Base-by-base conservation (phyloP, 805 yeast species). In the Wickerhamiella slavikovae region DNA sequence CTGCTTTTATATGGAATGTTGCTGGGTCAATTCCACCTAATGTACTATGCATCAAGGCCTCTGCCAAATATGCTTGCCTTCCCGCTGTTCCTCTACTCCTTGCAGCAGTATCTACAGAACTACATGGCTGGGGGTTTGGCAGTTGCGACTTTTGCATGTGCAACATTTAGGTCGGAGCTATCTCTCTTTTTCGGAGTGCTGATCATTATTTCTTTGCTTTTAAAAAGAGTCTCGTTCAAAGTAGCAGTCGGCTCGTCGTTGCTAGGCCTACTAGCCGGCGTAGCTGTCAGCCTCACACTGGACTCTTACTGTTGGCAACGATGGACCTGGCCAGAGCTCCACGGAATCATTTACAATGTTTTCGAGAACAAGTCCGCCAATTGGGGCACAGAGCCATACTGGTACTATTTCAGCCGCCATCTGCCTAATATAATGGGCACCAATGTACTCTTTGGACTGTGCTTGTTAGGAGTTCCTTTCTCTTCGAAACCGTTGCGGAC, bases 361-460 rank as follows among this genome's bases (percentile, higher is more conserved):
- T 34, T 82, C n/a, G 49, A 64, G 7, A 92, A 92, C 2, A 67
- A 76, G 24, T 60, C 92, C 1, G 48, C 64, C 2, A 58, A 68
- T 11, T 85, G 95, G 95, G 96, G 95, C 0, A 62, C 61, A 1
- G 83, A 77, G 47, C 92, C 96, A 4, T 64, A 61, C 41, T 36
- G 50, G 22, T 64, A 77, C 1, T 85, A 85, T 51, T 71, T 80
- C 41, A 49, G 62, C 2, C 59, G 57, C 28, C 66, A 69, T 39
- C 41, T 52, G 44, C 70, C 58, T n/a, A 51, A 49, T 29, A n/a
- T n/a, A n/a, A n/a, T n/a, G n/a, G n/a, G n/a, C n/a, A n/a, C n/a
- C n/a, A n/a, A n/a, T n/a, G n/a, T n/a, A n/a, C 36, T 55, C 17
- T 31, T 52, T 11, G 41, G 44, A 25, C 31, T 65, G 41, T 34